Percentiles rank a stretch among this genome's conserved stretches.
Evolutionary conservation across 2,329 filamentous ascomycete genomes (phyloP).

Genomic region (Ustulina deusta): DNA sequence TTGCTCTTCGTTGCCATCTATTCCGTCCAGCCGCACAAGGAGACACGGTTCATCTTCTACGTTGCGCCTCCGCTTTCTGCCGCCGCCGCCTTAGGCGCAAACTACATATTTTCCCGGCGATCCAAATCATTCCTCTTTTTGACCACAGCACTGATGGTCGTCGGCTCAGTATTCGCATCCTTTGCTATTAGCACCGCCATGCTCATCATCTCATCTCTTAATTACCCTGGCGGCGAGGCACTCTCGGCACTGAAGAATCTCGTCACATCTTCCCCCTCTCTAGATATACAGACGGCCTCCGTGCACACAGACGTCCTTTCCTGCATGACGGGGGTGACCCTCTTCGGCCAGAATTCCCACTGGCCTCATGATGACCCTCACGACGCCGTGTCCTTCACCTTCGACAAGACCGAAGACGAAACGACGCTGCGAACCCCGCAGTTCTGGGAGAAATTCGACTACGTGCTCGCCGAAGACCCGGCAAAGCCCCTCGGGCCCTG

Average conservation of each 20-base stretch:
- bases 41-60: conserved; percentile 95
- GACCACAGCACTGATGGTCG: conserved; percentile 65
- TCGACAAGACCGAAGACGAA: conserved; percentile 73
- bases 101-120: conserved; percentile 75
- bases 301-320: conserved; percentile 74
- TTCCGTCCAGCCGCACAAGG: conserved; percentile 93
- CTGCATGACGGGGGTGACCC: conserved; percentile 78
- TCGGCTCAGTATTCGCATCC: conserved; percentile 69
- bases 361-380: conserved; percentile 42
- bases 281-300: conserved; percentile 53
- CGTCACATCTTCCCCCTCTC: conserved; percentile 50
- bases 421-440: conserved; percentile 57
- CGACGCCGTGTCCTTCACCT: conserved; percentile 52
- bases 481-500: conserved; percentile 62
- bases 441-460: conserved; percentile 76
- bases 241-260: conserved; percentile 65
- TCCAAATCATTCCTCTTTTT: conserved; percentile 69
- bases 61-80: conserved; percentile 83
- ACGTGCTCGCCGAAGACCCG: conserved; percentile 68
- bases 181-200: conserved; percentile 73
- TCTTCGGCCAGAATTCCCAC: conserved; percentile 67
- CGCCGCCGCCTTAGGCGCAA: conserved; percentile 78
- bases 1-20: conserved; percentile 82
- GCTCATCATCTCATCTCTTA: conserved; percentile 84
- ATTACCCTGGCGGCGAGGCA: conserved; percentile 92